Base-by-base conservation (phyloP, 2,329 filamentous ascomycete genomes). In the Microdochium bolleyi region DNA sequence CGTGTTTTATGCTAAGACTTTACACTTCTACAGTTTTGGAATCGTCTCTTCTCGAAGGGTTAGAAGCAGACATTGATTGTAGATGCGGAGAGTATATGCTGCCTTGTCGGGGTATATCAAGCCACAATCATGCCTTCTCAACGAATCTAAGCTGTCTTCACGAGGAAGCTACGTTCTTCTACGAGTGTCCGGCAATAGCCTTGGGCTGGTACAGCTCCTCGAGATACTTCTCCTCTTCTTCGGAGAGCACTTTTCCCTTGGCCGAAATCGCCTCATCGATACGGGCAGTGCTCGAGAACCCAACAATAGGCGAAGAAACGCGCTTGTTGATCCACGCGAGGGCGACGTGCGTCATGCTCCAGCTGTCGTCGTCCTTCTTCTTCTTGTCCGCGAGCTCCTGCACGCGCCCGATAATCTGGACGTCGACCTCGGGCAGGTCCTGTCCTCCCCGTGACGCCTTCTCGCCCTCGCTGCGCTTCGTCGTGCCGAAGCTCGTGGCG, bases 261-360 rank as follows among this genome's bases (percentile, higher is more conserved):
- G 71, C 68, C 2, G 71, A 67, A 19, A 84, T 70, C 1, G 81
- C 80, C 68, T 87, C 82, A 34, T 84, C 78, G 44, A 88, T 77
- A 14, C 84, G 70, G 53, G 74, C 71, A 32, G 77, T 70, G 52
- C 73, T 85, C 56, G 73, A 79, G 58, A 87, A 71, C 0, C 85
- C 84, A 51, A 85, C 70, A 54, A 87, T 86, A 1, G 82, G 83
- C 57, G 74, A 79, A 21, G 73, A 66, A 4, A 77, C 74, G 48
- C 75, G 70, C 56, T 75, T 73, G 57, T 80, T 69, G 53, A 77
- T 75, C 85, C 85, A 88, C 2, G 82, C 83, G 52, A 84, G 73
- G 1, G 81, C 77, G 21, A 88, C 78, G 53, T 85, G 78, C 46
- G 80, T 78, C 77, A 88, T 87, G 57, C 74, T 79, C 62, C 79